Evolutionary conservation across 495 filamentous ascomycete species (phyloP), one percentile per base, ranked within the genome.

Genomic region (Talaromyces nanjingensis): DNA sequence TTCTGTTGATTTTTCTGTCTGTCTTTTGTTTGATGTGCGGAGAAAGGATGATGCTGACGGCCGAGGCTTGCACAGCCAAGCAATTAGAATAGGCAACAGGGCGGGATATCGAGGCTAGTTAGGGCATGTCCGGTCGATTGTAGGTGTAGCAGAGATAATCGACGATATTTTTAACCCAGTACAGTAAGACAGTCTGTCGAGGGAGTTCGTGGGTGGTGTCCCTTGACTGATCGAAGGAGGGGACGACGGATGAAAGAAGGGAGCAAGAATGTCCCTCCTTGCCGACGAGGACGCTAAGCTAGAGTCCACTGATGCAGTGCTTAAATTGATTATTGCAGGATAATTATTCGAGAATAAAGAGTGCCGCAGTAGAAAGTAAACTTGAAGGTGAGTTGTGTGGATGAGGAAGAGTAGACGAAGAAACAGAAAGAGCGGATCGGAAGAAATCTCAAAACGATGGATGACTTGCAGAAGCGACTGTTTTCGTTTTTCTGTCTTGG

Each of bases 401-500:
- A 11, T 22, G 20, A 12, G 37, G 25, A 20, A 33, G n/a, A 14
- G 59, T 14, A 45, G 33, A 61, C 25, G 49, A 61, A 37, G 52
- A 54, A 27, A 54, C 24, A 31, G 27, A 56, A 55, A 22, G 22
- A 14, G 33, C 33, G 22, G 53, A 56, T 54, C 24, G 49, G 49
- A 27, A 27, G 53, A 29, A 56, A 14, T 22, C 33, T 37, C 33
- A 37, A 56, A 56, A 27, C 2, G 24, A 56, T 27, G 53, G 24
- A 56, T 27, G 53, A 56, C 27, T 29, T 25, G 53, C 22, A 56
- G 27, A 29, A 56, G 53, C 49, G 18, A 54, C 49, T 61, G 59
- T 61, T 61, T 61, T 61, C 59, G 59, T 61, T 61, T 61, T 61
- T 12, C 59, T 61, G 59, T 61, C 59, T 61, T 61, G 59, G 59